Evolutionary conservation across 2,329 filamentous ascomycete species (phyloP).

Genomic region (Diaporthe sp.): DNA sequence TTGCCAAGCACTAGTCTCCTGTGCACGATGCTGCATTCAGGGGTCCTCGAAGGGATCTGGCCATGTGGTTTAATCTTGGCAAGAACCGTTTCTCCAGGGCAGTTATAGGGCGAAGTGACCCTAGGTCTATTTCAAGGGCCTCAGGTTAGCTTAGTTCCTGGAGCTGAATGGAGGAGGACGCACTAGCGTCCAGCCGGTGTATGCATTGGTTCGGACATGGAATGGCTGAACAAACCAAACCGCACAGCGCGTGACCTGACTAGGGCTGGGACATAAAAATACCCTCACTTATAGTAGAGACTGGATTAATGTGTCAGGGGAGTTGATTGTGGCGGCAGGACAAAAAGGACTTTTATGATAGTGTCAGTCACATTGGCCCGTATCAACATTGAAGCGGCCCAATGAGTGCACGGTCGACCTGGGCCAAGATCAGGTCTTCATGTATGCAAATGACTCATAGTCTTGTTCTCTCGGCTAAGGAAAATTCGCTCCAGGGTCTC

Average conservation of each 20-base stretch:
- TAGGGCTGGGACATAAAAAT: background rate
- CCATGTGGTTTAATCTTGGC: background rate
- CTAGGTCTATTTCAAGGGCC: conserved; percentile 5
- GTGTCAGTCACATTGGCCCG: background rate
- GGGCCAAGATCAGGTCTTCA: background rate
- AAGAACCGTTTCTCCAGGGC: background rate
- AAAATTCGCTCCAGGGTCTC: background rate
- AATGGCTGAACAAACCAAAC: conserved; percentile 1
- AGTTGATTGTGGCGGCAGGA: background rate
- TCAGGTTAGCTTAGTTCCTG: background rate
- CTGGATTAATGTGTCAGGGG: background rate
- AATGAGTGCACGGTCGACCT: background rate
- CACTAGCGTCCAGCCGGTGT: background rate
- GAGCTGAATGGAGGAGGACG: background rate
- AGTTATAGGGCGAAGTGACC: background rate
- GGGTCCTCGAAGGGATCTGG: background rate
- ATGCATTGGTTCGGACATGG: conserved; percentile 5
- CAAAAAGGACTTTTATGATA: background rate
- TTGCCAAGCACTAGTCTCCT: conserved; percentile 1
- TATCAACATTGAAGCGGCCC: background rate
- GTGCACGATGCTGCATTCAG: background rate
- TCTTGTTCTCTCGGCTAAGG: no score
- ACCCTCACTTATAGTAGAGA: background rate
- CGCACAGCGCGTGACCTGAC: background rate
- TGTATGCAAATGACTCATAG: background rate